These are phyloP conservation scores for Jatropha multifida DNA, from an alignment of 441 rosid species.

Conservation along the genomic window DNA sequence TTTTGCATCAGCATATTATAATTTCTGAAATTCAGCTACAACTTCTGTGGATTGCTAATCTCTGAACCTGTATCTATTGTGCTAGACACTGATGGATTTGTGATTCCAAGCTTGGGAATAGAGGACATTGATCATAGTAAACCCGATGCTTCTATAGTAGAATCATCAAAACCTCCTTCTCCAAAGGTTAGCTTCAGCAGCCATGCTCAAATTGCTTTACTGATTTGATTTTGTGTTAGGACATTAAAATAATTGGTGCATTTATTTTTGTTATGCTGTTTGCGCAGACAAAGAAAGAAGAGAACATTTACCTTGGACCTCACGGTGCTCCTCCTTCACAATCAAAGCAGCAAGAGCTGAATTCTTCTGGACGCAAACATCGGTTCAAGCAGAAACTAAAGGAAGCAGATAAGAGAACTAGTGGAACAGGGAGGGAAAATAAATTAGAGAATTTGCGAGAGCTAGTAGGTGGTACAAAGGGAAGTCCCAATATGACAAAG, in stretches of 20 bases:
- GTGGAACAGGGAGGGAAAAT: conserved; percentile 76
- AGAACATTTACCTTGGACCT: conserved; percentile 82
- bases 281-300: conserved; percentile 56
- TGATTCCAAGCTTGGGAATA: conserved; percentile 90
- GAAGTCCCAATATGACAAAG: conserved; percentile 40
- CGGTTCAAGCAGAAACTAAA: conserved; percentile 78
- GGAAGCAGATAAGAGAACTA: conserved; percentile 67
- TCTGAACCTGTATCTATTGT: conserved; percentile 18
- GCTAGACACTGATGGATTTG: conserved; percentile 88
- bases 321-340: conserved; percentile 87
- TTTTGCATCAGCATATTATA: not conserved
- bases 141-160: conserved; percentile 40
- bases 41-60: not conserved
- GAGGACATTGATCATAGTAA: conserved; percentile 37
- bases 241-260: not conserved
- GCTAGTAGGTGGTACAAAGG: conserved; percentile 62
- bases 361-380: conserved; percentile 65
- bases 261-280: not conserved
- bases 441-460: conserved; percentile 74
- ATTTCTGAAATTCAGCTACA: not conserved
- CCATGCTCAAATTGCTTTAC: not conserved
- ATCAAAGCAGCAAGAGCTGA: conserved; percentile 59
- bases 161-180: conserved; percentile 53
- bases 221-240: not conserved
- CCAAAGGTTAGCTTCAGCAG: conserved; percentile 47